phyloP scores from a whole-genome alignment of 2,329 filamentous ascomycete species.

The Talaromyces albobiverticillius region DNA sequence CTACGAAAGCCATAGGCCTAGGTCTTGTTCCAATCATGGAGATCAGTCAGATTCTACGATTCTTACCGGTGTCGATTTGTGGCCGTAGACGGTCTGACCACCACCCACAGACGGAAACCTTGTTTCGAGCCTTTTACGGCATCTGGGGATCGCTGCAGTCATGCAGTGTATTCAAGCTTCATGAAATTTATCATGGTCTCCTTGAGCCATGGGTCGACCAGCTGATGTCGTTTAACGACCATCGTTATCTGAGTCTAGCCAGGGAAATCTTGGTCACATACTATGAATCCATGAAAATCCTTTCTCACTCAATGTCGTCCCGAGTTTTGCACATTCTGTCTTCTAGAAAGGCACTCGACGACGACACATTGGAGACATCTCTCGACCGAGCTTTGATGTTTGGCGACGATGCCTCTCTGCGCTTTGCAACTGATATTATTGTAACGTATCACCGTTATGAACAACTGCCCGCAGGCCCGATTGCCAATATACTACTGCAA shows the following conservation, averaged over 20 bases:
- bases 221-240: slow-evolving; percentile 18
- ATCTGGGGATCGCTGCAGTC: slow-evolving; percentile 38
- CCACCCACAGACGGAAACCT: slow-evolving; percentile 18
- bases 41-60: slow-evolving; percentile 29
- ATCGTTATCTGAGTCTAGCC: slow-evolving; percentile 3
- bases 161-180: slow-evolving; percentile 32
- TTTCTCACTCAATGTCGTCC: slow-evolving; percentile 3
- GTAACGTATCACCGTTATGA: slow-evolving; percentile 23
- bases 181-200: slow-evolving; percentile 29
- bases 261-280: slow-evolving; percentile 6
- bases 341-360: background rate
- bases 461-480: slow-evolving; percentile 17
- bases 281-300: slow-evolving; percentile 5
- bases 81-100: slow-evolving; percentile 12
- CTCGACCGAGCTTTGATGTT: slow-evolving; percentile 23
- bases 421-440: slow-evolving; percentile 30
- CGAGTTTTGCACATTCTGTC: slow-evolving; percentile 6
- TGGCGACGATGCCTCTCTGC: slow-evolving; percentile 17
- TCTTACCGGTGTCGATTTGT: background rate
- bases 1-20: slow-evolving; percentile 31
- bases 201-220: slow-evolving; percentile 31
- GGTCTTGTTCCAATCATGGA: slow-evolving; percentile 34
- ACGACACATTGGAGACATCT: slow-evolving; percentile 27
- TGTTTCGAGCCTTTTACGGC: slow-evolving; percentile 22
- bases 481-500: slow-evolving; percentile 25